Conservation (phyloP, 225 moss, liverwort and hornwort species). For the Bryoerythrophyllum caledonicum region DNA sequence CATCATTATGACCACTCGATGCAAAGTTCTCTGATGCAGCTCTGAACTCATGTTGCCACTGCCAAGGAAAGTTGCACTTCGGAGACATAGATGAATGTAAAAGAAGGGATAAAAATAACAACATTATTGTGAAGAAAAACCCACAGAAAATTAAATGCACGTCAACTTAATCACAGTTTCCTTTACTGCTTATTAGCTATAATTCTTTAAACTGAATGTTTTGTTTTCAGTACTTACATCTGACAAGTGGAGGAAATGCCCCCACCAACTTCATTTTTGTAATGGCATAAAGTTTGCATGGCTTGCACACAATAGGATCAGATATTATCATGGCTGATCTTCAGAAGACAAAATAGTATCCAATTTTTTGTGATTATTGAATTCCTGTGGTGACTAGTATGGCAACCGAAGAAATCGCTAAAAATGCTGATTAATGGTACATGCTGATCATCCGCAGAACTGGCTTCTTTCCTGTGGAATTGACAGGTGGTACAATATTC, state of each 20-base stretch:
- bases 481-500: neutral
- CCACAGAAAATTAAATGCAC: neutral
- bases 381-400: neutral
- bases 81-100: neutral
- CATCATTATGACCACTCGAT: conserved; percentile 18
- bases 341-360: conserved; percentile 14
- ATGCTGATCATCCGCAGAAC: neutral
- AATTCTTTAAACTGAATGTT: neutral
- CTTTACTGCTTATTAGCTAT: neutral
- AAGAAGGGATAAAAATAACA: neutral
- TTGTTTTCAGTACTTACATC: neutral
- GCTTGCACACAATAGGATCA: conserved; percentile 13
- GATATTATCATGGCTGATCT: conserved; percentile 14
- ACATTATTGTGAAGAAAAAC: neutral
- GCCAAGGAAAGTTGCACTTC: conserved; percentile 14
- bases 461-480: neutral
- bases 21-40: conserved; percentile 14
- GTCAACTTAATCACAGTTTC: neutral
- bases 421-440: neutral
- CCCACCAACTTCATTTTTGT: neutral
- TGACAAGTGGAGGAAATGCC: conserved; percentile 15
- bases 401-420: neutral
- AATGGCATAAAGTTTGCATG: neutral
- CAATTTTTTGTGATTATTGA: conserved; percentile 7
- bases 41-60: neutral